Base-by-base conservation (phyloP, 345 rosid genomes). In the Boechera divaricarpa region DNA sequence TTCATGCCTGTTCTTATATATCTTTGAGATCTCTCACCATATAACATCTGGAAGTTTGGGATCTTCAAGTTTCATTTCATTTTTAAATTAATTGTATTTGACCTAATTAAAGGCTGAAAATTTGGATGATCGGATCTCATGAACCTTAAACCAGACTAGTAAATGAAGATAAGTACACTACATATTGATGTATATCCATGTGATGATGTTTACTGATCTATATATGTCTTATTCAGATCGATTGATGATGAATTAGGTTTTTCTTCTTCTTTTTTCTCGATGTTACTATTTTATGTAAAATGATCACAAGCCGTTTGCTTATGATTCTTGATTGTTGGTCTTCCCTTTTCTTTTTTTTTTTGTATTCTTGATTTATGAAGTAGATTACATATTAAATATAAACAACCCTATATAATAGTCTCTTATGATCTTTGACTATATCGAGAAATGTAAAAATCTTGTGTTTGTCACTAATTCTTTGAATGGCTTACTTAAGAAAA, bases 201-300 rank as follows among this genome's bases (percentile, higher is more conserved):
- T 33, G 56, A 24, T 71, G 56, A 45, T 33, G 75, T 21, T 70
- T 44, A 45, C 16, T 42, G 55, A 45, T 58, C 9, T 28, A 55
- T 55, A n/a, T 28, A 55, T 55, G 29, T 52, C 56, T 52, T 48
- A n/a, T 48, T 16, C 4, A 49, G 2, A 49, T 48, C 4, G 28
- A 49, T 49, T 28, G 29, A 28, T 28, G 35, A 70, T 32, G 62
- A 38, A 38, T 41, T 28, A 39, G 11, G 9, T 67, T 53, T 38
- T 67, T 51, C 49, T 33, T 58, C 60, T 67, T 35, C 58, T 18
- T 32, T 5, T 11, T 21, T 33, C 45, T 49, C 16, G 32, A 55
- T 11, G 41, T 15, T 32, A 38, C 29, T 38, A 38, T 47, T 28
- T 69, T 52, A 55, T 39, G 7, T 53, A 24, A 56, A 45, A 59